A percentile compares a stretch with the other conserved stretches of the same genome.
phyloP scores from a whole-genome alignment of 768 basidiomycete genomes.

The Hygrocybe coccinea region DNA sequence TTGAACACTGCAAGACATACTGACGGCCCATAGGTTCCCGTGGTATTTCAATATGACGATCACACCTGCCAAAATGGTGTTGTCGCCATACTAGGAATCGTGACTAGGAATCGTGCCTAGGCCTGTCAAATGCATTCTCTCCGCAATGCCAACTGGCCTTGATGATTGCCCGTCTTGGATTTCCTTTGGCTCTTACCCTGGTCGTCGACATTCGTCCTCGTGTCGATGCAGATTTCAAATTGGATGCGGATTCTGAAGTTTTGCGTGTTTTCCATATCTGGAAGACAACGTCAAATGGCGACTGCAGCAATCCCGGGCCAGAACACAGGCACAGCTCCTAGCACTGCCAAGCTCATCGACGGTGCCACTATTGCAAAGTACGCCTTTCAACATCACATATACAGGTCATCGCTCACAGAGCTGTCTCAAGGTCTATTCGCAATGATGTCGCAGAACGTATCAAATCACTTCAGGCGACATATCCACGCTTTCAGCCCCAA shows the following conservation, averaged over 20 bases:
- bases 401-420: background rate
- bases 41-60: no score
- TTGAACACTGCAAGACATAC: no score
- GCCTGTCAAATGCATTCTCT: no score
- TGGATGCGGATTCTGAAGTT: background rate
- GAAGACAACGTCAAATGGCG: background rate
- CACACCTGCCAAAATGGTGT: no score
- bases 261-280: background rate
- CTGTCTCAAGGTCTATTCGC: slow-evolving; percentile 63
- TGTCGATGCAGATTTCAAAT: no score
- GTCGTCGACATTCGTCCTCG: no score
- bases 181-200: no score
- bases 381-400: background rate
- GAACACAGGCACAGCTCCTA: background rate
- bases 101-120: no score
- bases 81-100: no score
- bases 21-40: no score
- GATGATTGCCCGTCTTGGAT: no score
- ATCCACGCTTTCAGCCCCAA: slow-evolving; percentile 87
- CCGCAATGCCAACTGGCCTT: no score
- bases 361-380: slow-evolving; percentile 1
- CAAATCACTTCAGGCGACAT: slow-evolving; percentile 52
- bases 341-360: background rate
- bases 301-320: background rate
- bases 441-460: slow-evolving; percentile 70